Base-by-base conservation (phyloP, 345 rosid species). In the Ceriops zippeliana region DNA sequence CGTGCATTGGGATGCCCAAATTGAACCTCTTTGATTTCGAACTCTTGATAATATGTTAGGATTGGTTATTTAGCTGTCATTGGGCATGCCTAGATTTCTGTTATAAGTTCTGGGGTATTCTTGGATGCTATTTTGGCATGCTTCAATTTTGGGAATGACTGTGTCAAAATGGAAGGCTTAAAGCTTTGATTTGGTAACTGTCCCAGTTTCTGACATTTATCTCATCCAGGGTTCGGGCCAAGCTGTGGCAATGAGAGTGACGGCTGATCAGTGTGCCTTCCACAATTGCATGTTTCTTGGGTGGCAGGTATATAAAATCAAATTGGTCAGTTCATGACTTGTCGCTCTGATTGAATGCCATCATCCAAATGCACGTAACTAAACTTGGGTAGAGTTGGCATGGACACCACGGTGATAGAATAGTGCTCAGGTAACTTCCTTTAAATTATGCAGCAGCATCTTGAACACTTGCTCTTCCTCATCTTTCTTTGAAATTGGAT, bases 211-310 rank as follows among this genome's bases (percentile, higher is more conserved):
- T 53, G 64, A 26, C 42, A 61, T 58, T 64, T 68, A 31, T 15
- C 65, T 67, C 59, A 54, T 70, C 20, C 66, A 89, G 97, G 99
- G 96, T 76, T 95, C 99, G 60, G 96, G 93, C 47, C 99, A 95
- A 83, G 98, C 96, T 62, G 99, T 95, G 65, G 99, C 96, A 7
- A 81, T 91, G 64, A 76, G 99, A 76, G 90, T 88, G 60, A 95
- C 98, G 9, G 97, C 98, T 42, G 96, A 91, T 75, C 86, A 93
- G 32, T 95, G 99, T 53, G 96, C 98, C 13, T 95, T 91, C 79
- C 91, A 95, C 71, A 86, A 88, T 62, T 95, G 99, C 84, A 82
- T 93, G 71, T 91, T 91, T 73, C 98, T 95, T 5, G 96, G 98
- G 7, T 91, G 99, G 99, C 99, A 90, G 98, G 98, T 93, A 60